Base-by-base conservation (phyloP, 2,329 filamentous ascomycete genomes). In the Paecilomyces variotii region DNA sequence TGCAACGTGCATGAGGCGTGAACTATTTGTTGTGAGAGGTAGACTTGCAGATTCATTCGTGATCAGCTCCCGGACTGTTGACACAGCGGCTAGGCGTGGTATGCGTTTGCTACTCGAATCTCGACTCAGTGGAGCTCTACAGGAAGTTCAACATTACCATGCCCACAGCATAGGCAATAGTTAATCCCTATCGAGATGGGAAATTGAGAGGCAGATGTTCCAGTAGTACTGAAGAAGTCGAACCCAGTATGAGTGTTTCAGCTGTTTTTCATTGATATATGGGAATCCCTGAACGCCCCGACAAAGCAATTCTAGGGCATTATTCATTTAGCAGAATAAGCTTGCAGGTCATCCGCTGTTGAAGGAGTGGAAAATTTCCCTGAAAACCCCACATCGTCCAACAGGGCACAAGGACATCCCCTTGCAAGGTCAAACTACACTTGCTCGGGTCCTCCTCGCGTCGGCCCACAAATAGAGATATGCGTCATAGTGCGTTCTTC, bases 181-280 rank as follows among this genome's bases (percentile, higher is more conserved):
- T 32, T 32, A 2, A 10, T 32, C 30, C 30, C 9, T 32, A 32
- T 32, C 7, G 30, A 10, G 30, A 30, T 10, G 5, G n/a, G 6
- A 45, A 45, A 45, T 64, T 57, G 19, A 27, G n/a, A 27, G 59
- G 51, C 4, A 57, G 30, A 50, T 11, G 45, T 58, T 57, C 54
- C 51, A 58, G 51, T 27, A 58, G 51, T 27, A 50, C n/a, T 12
- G 14, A 28, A 27, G 27, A 28, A 52, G 24, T 24, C 25, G 24
- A 62, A 57, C 52, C 54, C 56, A 61, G 57, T 59, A 67, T 64
- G 61, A 62, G 64, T 65, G 61, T 73, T 72, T 73, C 68, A 72
- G 72, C 69, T 73, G 68, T 72, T 72, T 73, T 73, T 68, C 59
- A 68, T 73, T 72, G 64, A 64, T 63, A 61, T 70, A 66, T 72